These are phyloP conservation scores for Daedaleopsis nitida DNA, from an alignment of 768 basidiomycete genomes.

Conservation along the genomic window DNA sequence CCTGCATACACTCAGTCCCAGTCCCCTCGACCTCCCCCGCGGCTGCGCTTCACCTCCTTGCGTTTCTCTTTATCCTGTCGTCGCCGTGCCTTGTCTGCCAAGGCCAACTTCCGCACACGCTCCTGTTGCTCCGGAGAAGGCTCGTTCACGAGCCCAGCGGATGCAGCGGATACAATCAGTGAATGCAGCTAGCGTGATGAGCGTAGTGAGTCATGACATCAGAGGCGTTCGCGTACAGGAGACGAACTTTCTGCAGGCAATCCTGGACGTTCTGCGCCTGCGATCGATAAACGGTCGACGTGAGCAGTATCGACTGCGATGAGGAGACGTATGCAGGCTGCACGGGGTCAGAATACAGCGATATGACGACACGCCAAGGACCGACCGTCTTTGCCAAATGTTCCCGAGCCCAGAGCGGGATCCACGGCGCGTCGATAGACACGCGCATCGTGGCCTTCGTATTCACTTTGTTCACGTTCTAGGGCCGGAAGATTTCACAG, in stretches of 20 bases:
- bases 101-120: conserved; percentile 49
- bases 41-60: conserved; percentile 49
- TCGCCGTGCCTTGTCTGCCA: conserved; percentile 48
- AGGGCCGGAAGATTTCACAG: not conserved
- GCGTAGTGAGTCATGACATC: conserved; percentile 10
- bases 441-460: conserved; percentile 76
- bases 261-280: conserved; percentile 78
- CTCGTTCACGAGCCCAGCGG: conserved; percentile 49
- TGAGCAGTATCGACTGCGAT: conserved; percentile 65
- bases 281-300: conserved; percentile 71
- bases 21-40: conserved; percentile 22
- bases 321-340: conserved; percentile 73
- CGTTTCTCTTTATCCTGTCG: conserved; percentile 54
- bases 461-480: conserved; percentile 92
- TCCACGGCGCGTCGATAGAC: conserved; percentile 59
- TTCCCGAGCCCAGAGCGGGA: conserved; percentile 65
- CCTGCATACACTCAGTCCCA: conserved; percentile 22
- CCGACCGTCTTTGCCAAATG: conserved; percentile 52
- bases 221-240: conserved; percentile 4
- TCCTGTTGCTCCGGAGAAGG: conserved; percentile 58
- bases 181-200: conserved; percentile 48
- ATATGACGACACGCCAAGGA: conserved; percentile 2
- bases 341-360: not conserved
- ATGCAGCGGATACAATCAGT: conserved; percentile 50
- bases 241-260: conserved; percentile 59